phyloP scores from a whole-genome alignment of 2,329 filamentous ascomycete genomes.

The Colletotrichum incanum region DNA sequence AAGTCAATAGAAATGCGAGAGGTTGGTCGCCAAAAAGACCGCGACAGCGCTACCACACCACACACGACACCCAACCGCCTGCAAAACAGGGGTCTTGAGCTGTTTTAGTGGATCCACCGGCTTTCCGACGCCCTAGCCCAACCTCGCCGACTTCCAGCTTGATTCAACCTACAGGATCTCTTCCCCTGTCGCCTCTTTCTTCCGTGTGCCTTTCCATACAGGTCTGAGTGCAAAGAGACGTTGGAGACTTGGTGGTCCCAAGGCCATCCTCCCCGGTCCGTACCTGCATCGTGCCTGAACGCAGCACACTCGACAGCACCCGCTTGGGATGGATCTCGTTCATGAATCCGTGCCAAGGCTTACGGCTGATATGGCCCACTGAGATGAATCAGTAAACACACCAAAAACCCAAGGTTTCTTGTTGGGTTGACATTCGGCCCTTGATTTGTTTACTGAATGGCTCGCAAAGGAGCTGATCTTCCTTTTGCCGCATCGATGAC shows the following conservation, averaged over 20 bases:
- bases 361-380: neutral
- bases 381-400: neutral
- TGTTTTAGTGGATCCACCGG: conserved; percentile 21
- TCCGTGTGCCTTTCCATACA: neutral
- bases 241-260: neutral
- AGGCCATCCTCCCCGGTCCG: neutral
- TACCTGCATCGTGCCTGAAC: conserved; percentile 6
- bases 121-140: conserved; percentile 31
- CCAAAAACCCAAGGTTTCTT: neutral
- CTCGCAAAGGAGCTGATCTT: neutral
- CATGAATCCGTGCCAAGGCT: neutral
- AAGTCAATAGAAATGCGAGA: conserved; percentile 55
- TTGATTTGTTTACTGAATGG: neutral
- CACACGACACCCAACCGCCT: conserved; percentile 32
- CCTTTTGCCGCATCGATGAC: neutral
- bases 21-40: conserved; percentile 49
- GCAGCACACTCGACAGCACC: neutral
- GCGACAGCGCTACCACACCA: conserved; percentile 33
- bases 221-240: neutral
- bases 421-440: too few relatives aligned
- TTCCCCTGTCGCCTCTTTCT: conserved; percentile 1
- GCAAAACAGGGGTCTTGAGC: conserved; percentile 35
- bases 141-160: conserved; percentile 27
- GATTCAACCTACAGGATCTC: conserved; percentile 24
- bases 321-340: conserved; percentile 18